Base-by-base conservation (phyloP, 495 filamentous ascomycete genomes). In the Aspergillus campestris region DNA sequence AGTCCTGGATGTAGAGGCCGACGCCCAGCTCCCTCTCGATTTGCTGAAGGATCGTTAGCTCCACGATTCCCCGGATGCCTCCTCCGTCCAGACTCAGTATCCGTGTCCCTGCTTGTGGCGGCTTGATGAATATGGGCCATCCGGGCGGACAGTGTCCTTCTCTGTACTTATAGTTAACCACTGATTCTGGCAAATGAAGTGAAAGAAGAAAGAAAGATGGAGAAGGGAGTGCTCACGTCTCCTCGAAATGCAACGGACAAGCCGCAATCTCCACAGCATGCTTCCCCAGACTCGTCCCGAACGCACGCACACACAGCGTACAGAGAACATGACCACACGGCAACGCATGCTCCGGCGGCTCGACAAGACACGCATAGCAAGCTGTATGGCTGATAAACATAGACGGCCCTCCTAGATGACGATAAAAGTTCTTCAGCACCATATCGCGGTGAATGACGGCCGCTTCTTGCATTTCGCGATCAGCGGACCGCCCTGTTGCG, bases 21-120 rank as follows among this genome's bases (percentile, higher is more conserved):
- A 24, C 7, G 24, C 38, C 38, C 11, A 40, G 12, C 6, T 14
- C 11, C 4, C 24, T 12, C 42, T 34, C 31, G 2, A 45, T 9
- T 11, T 45, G 35, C 12, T 49, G 46, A 0, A 75, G 52, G 13
- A 73, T 50, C 29, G 60, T 60, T 10, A 75, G 58, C 37, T 73
- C 62, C 3, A 72, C 54, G 28, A 74, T 63, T 0, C 65, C 66
- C 13, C 70, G 58, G 15, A 74, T 60, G 0, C 71, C 69, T 8
- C 71, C 71, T 10, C 66, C 71, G 47, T 73, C 69, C 1, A 74
- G 51, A 14, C 40, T 50, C 4, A 74, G 42, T 34, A 72, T 47
- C 1, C 70, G 51, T 8, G 64, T 40, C 3, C 64, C 64, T 0
- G 66, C 66, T 0, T 40, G 31, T 12, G 47, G 47, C 1, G 70